Evolutionary conservation across 2,329 filamentous ascomycete genomes (phyloP), one percentile per base, ranked within the genome.

Genomic region (Penicillium nordicum): DNA sequence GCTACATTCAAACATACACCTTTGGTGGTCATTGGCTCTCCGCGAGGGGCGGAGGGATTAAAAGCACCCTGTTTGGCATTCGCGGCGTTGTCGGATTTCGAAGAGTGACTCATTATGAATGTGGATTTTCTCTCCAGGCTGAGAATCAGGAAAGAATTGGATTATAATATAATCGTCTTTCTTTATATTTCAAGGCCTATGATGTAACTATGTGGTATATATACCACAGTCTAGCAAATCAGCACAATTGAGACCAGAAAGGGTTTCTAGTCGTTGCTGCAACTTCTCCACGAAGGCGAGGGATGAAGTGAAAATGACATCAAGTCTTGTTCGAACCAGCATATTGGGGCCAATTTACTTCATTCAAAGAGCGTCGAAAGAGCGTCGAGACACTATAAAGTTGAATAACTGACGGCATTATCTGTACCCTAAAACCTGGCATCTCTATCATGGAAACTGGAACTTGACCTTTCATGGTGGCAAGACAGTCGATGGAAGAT

Each of bases 41-140:
- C 74, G 8, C 76, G 79, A 11, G 77, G 73, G 1, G 83, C 75
- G 23, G 75, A 76, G 59, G 79, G 78, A 62, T 76, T 73, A 69
- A 88, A 86, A 65, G 84, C 77, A 65, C 82, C 83, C 66, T 83
- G 78, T 48, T 75, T 72, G 60, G 79, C 77, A 63, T 73, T 76
- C 44, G 57, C 57, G 57, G 85, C 72, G 29, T 83, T 79, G 25
- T 85, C 77, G 42, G 79, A 68, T 70, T 86, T 85, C 36, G 55
- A 60, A 16, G 65, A 48, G 45, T 57, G 57, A 40, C 64, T 67
- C 67, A 69, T 69, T 46, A 21, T 46, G 30, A n/a, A 30, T 18
- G 3, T 21, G 5, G 9, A 30, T 44, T 10, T 5, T 4, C 3
- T 29, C n/a, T 29, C 8, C 6, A 16, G 32, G 32, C 6, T 34